Base-by-base conservation (phyloP, 352 stramenopile species). In the Phytophthora cryptogea region DNA sequence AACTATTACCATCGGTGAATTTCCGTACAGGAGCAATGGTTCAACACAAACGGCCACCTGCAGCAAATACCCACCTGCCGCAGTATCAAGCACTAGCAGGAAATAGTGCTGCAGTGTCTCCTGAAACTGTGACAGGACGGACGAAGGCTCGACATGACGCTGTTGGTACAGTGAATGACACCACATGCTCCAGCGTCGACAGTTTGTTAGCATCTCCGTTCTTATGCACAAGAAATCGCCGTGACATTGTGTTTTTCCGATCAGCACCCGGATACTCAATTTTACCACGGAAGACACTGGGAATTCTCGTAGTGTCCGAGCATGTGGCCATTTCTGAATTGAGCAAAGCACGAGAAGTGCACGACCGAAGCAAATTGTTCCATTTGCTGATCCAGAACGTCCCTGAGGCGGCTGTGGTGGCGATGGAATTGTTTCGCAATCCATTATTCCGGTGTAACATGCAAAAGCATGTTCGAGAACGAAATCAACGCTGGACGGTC, bases 331-430 rank as follows among this genome's bases (percentile, higher is more conserved):
- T 36, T 6, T 79, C 52, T 0, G 82, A 91, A 62, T 66, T 87
- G 5, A 70, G 63, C 31, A 76, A 76, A 45, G 68, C 75, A 2
- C 65, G 80, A 13, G 70, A 87, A n/a, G n/a, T 63, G 2, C 79
- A 92, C 39, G 68, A 86, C 17, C 72, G 64, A 27, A 78, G 76
- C 45, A 92, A 92, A 39, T 26, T 92, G 7, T 86, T 93, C 31
- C 84, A 93, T 47, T 35, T 93, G 37, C 61, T 93, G 32, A 92
- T 93, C 49, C 59, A 83, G 30, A 89, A 90, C 53, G 65, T 89
- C 10, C 80, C 82, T 0, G 62, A 74, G 11, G 73, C 72, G 3
- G 84, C 84, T 0, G 74, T 89, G 7, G 50, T 84, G 17, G 82
- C 82, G 3, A 90, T 92, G 74, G 68, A 93, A 48, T 83, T 74